These are phyloP conservation scores for Heterobasidion parviporum DNA, from an alignment of 1,284 basidiomycete species.

Conservation along the genomic window DNA sequence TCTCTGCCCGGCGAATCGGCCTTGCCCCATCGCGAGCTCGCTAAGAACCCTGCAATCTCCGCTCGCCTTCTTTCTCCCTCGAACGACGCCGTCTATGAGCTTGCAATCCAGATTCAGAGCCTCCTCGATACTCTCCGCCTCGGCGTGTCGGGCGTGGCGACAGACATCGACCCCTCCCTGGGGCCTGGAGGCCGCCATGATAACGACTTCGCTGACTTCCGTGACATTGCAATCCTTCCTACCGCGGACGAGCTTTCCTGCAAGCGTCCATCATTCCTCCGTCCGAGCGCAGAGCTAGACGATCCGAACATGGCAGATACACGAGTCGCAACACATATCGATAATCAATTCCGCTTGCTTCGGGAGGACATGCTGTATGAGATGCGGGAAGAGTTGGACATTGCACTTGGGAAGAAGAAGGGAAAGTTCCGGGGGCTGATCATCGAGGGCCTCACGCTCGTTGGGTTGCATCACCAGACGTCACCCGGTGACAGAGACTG, in stretches of 20 bases:
- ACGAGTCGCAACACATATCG: conserved; percentile 40
- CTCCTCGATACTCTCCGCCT: conserved; percentile 22
- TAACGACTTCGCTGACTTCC: conserved; percentile 53
- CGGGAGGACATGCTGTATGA: conserved; percentile 62
- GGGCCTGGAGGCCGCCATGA: conserved; percentile 57
- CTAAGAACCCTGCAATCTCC: conserved; percentile 25
- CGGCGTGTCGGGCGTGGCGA: conserved; percentile 11
- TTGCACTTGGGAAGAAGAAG: conserved; percentile 35
- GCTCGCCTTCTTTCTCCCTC: conserved; percentile 27
- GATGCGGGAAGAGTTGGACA: conserved; percentile 49
- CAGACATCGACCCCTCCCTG: conserved; percentile 13
- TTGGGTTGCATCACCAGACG: conserved; percentile 26
- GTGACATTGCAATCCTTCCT: conserved; percentile 49
- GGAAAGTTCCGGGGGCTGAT: conserved; percentile 33
- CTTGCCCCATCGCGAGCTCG: conserved; percentile 28
- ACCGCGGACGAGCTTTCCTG: conserved; percentile 47
- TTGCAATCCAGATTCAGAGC: conserved; percentile 35
- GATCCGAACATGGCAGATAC: conserved; percentile 25
- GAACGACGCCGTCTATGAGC: conserved; percentile 21
- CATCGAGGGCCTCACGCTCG: conserved; percentile 30
- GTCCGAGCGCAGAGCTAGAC: conserved; percentile 32
- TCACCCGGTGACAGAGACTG: conserved; percentile 20
- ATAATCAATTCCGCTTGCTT: conserved; percentile 57
- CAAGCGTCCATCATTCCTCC: conserved; percentile 36
- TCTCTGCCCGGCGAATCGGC: conserved; percentile 28